These are phyloP conservation scores for Trichoderma sp. DNA, from an alignment of 2,329 filamentous ascomycete genomes.

Conservation along the genomic window DNA sequence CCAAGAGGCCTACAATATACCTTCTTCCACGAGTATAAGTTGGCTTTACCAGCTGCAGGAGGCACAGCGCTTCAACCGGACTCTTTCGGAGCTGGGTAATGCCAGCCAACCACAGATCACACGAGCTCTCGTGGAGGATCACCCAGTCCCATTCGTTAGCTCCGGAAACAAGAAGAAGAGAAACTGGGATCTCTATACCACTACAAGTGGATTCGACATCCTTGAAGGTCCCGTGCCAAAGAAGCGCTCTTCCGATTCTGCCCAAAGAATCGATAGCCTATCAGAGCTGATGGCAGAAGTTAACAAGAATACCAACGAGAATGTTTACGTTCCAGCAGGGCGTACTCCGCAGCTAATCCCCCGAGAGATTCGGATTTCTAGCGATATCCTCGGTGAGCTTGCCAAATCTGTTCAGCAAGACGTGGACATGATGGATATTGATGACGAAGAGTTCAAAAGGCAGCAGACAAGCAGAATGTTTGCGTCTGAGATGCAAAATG, in stretches of 20 bases:
- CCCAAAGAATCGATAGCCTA: background rate
- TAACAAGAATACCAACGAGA: background rate
- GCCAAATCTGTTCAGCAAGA: background rate
- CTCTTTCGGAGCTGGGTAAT: background rate
- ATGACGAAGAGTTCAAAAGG: slow-evolving; percentile 1
- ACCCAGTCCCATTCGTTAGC: background rate
- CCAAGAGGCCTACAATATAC: background rate
- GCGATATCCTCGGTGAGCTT: background rate
- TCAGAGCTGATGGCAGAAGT: background rate
- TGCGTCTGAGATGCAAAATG: background rate
- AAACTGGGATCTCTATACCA: background rate
- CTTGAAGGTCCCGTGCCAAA: background rate
- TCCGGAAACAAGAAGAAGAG: background rate
- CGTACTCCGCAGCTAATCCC: background rate
- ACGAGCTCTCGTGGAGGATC: background rate
- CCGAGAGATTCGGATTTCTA: background rate
- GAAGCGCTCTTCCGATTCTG: background rate
- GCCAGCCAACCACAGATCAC: background rate
- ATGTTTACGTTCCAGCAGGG: background rate
- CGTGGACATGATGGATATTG: background rate
- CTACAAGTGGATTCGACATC: background rate
- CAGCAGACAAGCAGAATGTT: background rate
- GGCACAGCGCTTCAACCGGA: background rate
- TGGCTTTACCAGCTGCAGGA: background rate
- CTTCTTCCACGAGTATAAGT: background rate